Conservation (phyloP, 345 rosid genomes). For the Conringia planisiliqua region DNA sequence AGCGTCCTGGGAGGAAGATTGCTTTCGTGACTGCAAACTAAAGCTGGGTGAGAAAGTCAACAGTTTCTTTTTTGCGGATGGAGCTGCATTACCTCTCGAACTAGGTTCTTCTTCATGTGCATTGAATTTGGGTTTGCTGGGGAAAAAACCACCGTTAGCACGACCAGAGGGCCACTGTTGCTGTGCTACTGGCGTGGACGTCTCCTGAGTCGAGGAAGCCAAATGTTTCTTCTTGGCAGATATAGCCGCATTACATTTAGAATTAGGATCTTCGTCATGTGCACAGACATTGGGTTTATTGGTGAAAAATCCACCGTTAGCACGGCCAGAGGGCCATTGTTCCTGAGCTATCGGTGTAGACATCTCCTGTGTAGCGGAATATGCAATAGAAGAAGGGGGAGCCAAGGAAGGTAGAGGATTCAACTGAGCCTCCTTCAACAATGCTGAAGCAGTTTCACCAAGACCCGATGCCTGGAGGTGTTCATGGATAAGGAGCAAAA, state of each 20-base stretch:
- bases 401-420: conserved; percentile 72
- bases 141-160: conserved; percentile 55
- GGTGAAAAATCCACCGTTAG: conserved; percentile 67
- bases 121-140: conserved; percentile 45
- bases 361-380: conserved; percentile 54
- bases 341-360: conserved; percentile 41
- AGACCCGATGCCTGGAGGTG: conserved; percentile 95
- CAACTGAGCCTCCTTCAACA: conserved; percentile 90
- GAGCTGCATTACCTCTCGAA: conserved; percentile 42
- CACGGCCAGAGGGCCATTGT: conserved; percentile 90
- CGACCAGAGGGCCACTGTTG: conserved; percentile 90
- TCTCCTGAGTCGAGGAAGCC: conserved; percentile 67
- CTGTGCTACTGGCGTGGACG: conserved; percentile 39
- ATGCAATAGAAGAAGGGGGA: conserved; percentile 61
- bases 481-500: conserved; percentile 87
- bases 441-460: conserved; percentile 54
- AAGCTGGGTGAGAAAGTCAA: conserved; percentile 72
- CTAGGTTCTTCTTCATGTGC: conserved; percentile 44
- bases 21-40: conserved; percentile 53
- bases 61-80: conserved; percentile 71
- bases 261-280: conserved; percentile 43
- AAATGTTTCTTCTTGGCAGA: conserved; percentile 73
- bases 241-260: conserved; percentile 43
- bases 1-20: conserved; percentile 43
- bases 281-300: conserved; percentile 43